Base-by-base conservation (phyloP, 1,284 basidiomycete genomes). In the Xerocomus nothofagi region DNA sequence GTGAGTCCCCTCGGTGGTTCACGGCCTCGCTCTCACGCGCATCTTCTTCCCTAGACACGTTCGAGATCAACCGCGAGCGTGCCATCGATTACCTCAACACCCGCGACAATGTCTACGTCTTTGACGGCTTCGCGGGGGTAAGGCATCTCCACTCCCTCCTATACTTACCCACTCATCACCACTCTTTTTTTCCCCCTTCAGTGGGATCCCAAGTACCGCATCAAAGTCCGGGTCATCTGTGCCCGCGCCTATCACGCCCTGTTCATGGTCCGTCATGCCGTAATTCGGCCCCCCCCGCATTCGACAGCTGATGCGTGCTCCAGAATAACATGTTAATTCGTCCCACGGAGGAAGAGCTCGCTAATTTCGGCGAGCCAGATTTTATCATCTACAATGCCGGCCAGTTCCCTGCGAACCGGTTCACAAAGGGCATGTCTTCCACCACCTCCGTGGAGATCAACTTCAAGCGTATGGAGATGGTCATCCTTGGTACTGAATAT, bases 391-490 rank as follows among this genome's bases (percentile, higher is more conserved):
- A 99, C 85, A 99, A 99, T 73, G 97, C 97, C 48, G 97, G 97
- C 57, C 96, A 99, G 73, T 99, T 99, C 89, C 97, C 97, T 37
- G 97, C 97, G 63, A 99, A 99, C 74, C 91, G 97, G 49, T 99
- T 99, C 84, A 99, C 97, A 54, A 94, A 98, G 75, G 96, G 96
- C 73, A 99, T 99, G 96, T 97, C 93, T 56, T 98, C 94, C 30
- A 91, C 95, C 39, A 99, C 96, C 24, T 98, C 95, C 18, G 96
- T 99, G 50, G 97, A 98, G 78, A 93, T 99, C 80, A 99, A 99
- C 86, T 99, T 99, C 77, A 98, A 98, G 82, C 92, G 97, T 51
- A 98, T 95, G 91, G 97, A 99, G 76, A 99, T 99, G 96, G 95
- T 99, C 68, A 99, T 99, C 68, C 91, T 99, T 65, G 96, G 97